Percentiles rank a stretch among this genome's conserved stretches.
Conservation (phyloP, 1,139 yeast genomes). For the Pichiaceae sp. region DNA sequence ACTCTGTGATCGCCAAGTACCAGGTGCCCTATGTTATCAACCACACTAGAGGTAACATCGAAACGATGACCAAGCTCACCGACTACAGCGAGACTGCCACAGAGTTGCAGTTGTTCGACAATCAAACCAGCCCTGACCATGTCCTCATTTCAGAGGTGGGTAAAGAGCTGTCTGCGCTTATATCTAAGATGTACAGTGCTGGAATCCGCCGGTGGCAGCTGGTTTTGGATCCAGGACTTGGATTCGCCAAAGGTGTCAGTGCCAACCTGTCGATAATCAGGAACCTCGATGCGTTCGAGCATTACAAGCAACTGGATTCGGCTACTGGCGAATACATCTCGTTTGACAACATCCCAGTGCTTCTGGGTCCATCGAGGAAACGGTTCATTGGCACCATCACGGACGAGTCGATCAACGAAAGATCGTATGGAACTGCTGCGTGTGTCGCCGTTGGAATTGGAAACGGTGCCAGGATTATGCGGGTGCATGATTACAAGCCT, state of each 20-base stretch:
- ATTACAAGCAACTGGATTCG: constrained; percentile 27
- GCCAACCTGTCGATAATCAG: constrained; percentile 67
- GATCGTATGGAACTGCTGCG: constrained; percentile 74
- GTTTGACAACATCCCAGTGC: constrained; percentile 51
- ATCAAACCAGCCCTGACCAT: constrained; percentile 10
- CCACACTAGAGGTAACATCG: constrained; percentile 80
- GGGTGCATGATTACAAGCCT: constrained; percentile 80
- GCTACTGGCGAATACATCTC: constrained; percentile 26
- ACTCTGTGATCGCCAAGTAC: constrained; percentile 54
- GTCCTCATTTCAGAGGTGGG: constrained; percentile 42
- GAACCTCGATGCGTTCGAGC: constrained; percentile 47
- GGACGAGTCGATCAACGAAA: constrained; percentile 32
- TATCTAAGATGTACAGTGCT: constrained; percentile 44
- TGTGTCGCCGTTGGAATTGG: constrained; percentile 68
- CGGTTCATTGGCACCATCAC: constrained; percentile 74
- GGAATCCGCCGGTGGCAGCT: constrained; percentile 89
- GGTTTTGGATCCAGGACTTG: constrained; percentile 89
- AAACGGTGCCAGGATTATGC: constrained; percentile 68
- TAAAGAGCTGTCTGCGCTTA: constrained; percentile 52
- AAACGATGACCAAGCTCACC: constrained; percentile 59
- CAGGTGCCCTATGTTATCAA: constrained; percentile 76
- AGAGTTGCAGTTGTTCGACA: constrained; percentile 33
- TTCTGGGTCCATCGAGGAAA: constrained; percentile 86
- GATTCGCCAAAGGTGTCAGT: constrained; percentile 69
- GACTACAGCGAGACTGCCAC: constrained; percentile 31